Evolutionary conservation across 2,329 filamentous ascomycete species (phyloP).

Genomic region (Fusarium sp.): DNA sequence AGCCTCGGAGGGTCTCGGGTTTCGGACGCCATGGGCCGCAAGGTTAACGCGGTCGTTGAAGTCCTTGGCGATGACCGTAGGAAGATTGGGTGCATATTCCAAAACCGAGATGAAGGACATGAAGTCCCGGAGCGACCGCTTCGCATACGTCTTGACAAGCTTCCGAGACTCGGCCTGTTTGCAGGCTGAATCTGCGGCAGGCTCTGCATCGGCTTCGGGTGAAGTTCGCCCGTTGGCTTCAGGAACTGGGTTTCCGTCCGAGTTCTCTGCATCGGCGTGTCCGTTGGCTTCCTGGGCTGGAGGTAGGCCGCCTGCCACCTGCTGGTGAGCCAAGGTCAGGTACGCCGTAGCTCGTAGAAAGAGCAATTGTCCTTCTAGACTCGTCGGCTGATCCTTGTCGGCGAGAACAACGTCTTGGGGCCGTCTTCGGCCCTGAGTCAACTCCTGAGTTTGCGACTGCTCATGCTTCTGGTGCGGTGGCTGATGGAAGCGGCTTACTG

Average conservation of each 20-base stretch:
- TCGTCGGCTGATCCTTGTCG: slow-evolving; percentile 72
- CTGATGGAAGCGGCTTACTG: slow-evolving; percentile 63
- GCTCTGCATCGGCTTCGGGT: slow-evolving; percentile 1
- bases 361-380: slow-evolving; percentile 78
- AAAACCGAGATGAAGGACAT: slow-evolving; percentile 77
- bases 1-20: slow-evolving; percentile 52
- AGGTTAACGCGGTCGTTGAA: slow-evolving; percentile 69
- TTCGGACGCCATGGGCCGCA: slow-evolving; percentile 61
- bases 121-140: slow-evolving; percentile 81
- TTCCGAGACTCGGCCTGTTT: slow-evolving; percentile 61
- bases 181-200: slow-evolving; percentile 17
- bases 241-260: not conserved
- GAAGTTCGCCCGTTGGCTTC: slow-evolving; percentile 2
- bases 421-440: slow-evolving; percentile 39
- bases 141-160: slow-evolving; percentile 78
- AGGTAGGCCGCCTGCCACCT: slow-evolving; percentile 68
- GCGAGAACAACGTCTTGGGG: slow-evolving; percentile 52
- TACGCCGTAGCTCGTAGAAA: slow-evolving; percentile 83
- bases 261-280: slow-evolving; percentile 3
- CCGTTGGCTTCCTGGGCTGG: slow-evolving; percentile 4
- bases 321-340: slow-evolving; percentile 76
- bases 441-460: slow-evolving; percentile 59
- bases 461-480: slow-evolving; percentile 65
- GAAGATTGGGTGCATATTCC: slow-evolving; percentile 81
- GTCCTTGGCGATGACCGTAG: slow-evolving; percentile 68